phyloP scores from a whole-genome alignment of 305 asterid species.

The Fraxinus sp. region DNA sequence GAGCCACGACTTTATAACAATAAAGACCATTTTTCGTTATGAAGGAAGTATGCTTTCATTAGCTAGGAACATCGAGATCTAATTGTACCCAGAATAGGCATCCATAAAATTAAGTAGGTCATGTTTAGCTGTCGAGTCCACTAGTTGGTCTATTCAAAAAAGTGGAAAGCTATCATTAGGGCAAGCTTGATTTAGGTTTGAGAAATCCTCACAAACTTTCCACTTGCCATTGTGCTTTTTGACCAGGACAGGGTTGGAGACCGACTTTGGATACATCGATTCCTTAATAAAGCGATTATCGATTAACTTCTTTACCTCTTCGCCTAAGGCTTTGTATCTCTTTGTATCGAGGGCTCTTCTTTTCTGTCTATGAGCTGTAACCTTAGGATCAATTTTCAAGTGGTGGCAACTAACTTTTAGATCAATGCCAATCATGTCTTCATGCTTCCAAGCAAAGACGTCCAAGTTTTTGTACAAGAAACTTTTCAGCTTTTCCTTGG shows the following conservation, averaged over 20 bases:
- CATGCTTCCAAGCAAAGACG: background rate
- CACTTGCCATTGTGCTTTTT: background rate
- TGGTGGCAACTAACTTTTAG: background rate
- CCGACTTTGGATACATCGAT: background rate
- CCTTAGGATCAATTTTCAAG: background rate
- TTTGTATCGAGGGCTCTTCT: background rate
- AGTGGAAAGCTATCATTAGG: background rate
- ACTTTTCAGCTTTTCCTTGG: background rate
- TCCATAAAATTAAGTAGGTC: background rate
- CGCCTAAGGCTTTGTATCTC: background rate
- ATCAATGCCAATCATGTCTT: background rate
- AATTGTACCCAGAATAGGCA: background rate
- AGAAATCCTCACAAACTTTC: background rate
- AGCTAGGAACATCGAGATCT: background rate
- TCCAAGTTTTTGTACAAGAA: background rate
- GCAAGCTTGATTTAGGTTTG: background rate
- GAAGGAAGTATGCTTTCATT: background rate
- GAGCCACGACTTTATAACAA: background rate
- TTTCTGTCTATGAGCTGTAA: background rate
- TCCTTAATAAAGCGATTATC: background rate
- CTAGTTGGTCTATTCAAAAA: background rate
- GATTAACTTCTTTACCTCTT: background rate
- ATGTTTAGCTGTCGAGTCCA: background rate
- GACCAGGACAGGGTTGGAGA: background rate
- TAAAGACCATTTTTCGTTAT: background rate